phyloP scores from a whole-genome alignment of 2,329 filamentous ascomycete species.

The Tolypocladium album region DNA sequence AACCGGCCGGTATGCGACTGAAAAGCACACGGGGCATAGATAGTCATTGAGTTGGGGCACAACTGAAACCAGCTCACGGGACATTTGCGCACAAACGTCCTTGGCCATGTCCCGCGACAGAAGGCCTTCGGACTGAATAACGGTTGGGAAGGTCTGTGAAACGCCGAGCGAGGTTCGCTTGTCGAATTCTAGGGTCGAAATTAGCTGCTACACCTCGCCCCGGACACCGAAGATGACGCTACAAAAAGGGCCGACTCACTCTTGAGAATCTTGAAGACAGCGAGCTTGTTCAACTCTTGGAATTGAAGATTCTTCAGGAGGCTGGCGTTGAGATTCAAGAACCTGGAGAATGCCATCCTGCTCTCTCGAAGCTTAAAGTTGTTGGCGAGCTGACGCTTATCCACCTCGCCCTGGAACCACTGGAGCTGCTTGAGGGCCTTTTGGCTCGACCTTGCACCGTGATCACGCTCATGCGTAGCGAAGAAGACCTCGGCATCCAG shows the following conservation, averaged over 20 bases:
- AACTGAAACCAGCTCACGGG: constrained; percentile 57
- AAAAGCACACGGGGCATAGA: constrained; percentile 69
- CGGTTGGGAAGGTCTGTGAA: constrained; percentile 48
- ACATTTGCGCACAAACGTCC: constrained; percentile 65
- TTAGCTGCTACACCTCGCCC: neutral
- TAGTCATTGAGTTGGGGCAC: constrained; percentile 82
- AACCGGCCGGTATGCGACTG: constrained; percentile 73
- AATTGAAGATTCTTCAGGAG: constrained; percentile 76
- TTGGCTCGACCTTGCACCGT: constrained; percentile 54
- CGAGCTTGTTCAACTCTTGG: constrained; percentile 71
- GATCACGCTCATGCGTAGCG: constrained; percentile 61
- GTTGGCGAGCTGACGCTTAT: constrained; percentile 44
- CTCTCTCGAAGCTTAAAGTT: constrained; percentile 59
- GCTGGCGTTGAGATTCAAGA: constrained; percentile 61
- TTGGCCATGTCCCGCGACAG: constrained; percentile 60
- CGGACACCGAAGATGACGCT: neutral
- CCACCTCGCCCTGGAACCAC: constrained; percentile 61
- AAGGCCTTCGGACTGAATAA: constrained; percentile 47
- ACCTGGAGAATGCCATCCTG: constrained; percentile 51
- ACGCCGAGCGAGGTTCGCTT: constrained; percentile 70
- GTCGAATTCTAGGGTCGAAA: constrained; percentile 57
- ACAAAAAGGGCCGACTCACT: constrained; percentile 37
- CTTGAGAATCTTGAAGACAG: constrained; percentile 76
- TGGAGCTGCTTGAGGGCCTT: constrained; percentile 58
- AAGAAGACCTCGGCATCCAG: constrained; percentile 75